Evolutionary conservation across 2,329 filamentous ascomycete genomes (phyloP), one percentile per base, ranked within the genome.

Genomic region (Mollisiaceae sp.): DNA sequence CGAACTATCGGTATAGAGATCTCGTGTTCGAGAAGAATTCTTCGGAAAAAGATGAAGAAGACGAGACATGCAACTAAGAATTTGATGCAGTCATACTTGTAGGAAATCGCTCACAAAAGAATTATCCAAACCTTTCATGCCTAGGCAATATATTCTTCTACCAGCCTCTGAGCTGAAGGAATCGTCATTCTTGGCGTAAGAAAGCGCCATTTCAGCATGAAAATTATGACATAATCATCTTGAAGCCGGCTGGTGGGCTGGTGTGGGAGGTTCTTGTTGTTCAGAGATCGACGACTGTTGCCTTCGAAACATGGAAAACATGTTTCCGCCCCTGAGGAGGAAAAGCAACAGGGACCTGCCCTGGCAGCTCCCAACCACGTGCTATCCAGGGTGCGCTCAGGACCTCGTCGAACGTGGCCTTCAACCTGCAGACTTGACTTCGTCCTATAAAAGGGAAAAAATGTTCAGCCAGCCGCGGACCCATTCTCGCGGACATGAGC

Each of bases 401-500:
- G n/a, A 50, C n/a, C n/a, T 50, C 45, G n/a, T 50, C 45, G 45
- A 50, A 22, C 45, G n/a, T 22, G 45, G n/a, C n/a, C 43, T 45
- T n/a, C 4, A 6, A 32, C 6, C 27, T 32, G 27, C 3, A 32
- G 6, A 32, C 6, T 32, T 6, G 27, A 6, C 27, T 32, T 32
- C 6, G 27, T 32, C 27, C 3, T 32, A 32, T 6, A 6, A 6
- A 32, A 32, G 27, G 27, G 27, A 6, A 32, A 32, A 6, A 32
- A 6, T 3, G 41, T 18, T 43, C 11, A 2, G 2, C 5, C 41
- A 43, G 5, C 41, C 41, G 15, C 41, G 41, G 41, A n/a, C 15
- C 41, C 18, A 15, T 43, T 18, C 41, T 43, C 41, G 41, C 18
- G 15, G 41, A 18, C n/a, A 32, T 32, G 6, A 32, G 27, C 27